Base-by-base conservation (phyloP, 2,329 filamentous ascomycete species). In the Aspergillus sp. region DNA sequence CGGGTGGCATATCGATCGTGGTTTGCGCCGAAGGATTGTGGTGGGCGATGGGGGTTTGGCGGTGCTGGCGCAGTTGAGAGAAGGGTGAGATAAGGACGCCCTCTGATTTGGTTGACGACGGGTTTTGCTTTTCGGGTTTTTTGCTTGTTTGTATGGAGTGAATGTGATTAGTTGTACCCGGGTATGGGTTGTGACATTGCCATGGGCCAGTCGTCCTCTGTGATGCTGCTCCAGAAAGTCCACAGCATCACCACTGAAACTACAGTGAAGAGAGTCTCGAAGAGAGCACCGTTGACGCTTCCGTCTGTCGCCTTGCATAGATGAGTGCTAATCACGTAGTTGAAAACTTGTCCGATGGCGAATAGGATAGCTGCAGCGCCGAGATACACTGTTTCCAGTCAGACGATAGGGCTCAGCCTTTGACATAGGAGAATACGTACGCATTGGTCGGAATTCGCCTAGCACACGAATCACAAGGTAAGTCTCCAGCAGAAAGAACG, bases 181-280 rank as follows among this genome's bases (percentile, higher is more conserved):
- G 54, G 63, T 61, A 31, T 66, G 60, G 47, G 65, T 46, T 52
- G 55, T 19, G 59, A 54, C 49, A 71, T 63, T 19, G 84, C 82
- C 76, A 85, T 83, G 2, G 93, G 92, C 95, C 95, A 99, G 81
- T 97, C 94, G 72, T 99, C 95, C 79, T 99, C 95, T 17, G 95
- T 99, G 71, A 99, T 99, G 80, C 93, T 97, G 51, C 93, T 96
- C 95, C 95, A 99, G 83, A 99, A 99, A 60, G 91, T 78, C 93
- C 95, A 99, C 66, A 97, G 81, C 79, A 87, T 87, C 19, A 92
- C 84, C 4, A 99, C 92, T 0, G 93, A 85, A 13, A 94, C 80
- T 0, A 97, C 83, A 0, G 93, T 98, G 80, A 99, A 98, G 7
- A 98, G 81, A 0, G 93, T 96, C 77, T 97, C 87, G 77, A 99